phyloP scores from a whole-genome alignment of 1,284 basidiomycete species.

The Pterulicium gracile region DNA sequence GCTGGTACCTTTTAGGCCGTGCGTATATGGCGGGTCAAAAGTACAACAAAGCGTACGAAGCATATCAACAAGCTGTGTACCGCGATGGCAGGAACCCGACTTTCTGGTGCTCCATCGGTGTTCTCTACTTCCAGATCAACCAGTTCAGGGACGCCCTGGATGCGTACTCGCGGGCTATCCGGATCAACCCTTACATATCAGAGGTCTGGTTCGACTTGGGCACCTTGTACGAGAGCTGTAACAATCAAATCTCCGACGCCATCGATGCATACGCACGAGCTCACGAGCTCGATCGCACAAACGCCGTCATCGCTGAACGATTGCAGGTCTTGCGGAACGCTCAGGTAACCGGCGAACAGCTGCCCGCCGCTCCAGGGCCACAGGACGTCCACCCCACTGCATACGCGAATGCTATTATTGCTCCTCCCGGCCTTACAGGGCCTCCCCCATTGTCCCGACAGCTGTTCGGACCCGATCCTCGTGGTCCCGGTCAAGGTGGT shows the following conservation, averaged over 20 bases:
- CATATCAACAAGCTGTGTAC: slow-evolving; percentile 98
- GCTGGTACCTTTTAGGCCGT: slow-evolving; percentile 96
- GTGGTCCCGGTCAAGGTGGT: slow-evolving; percentile 46
- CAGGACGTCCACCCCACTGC: slow-evolving; percentile 94
- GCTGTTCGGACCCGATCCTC: slow-evolving; percentile 53
- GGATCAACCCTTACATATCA: slow-evolving; percentile 98
- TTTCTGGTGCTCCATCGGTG: slow-evolving; percentile 99
- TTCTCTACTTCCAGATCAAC: slow-evolving; percentile 99
- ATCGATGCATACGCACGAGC: slow-evolving; percentile 96
- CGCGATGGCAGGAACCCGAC: slow-evolving; percentile 97
- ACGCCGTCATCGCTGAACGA: slow-evolving; percentile 69
- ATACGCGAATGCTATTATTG: slow-evolving; percentile 68
- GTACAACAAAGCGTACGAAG: slow-evolving; percentile 99
- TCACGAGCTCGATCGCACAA: slow-evolving; percentile 79
- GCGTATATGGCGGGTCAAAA: slow-evolving; percentile 99
- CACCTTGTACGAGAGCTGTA: slow-evolving; percentile 94
- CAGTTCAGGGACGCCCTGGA: slow-evolving; percentile 98
- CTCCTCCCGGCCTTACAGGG: slow-evolving; percentile 51
- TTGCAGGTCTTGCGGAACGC: slow-evolving; percentile 72
- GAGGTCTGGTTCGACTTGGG: slow-evolving; percentile 99
- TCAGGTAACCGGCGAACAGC: slow-evolving; percentile 67
- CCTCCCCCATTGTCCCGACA: slow-evolving; percentile 51
- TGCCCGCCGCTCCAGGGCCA: slow-evolving; percentile 79
- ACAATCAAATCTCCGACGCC: slow-evolving; percentile 97
- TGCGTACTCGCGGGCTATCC: slow-evolving; percentile 96